Evolutionary conservation across 176 grass and related monocot genomes (phyloP).

Genomic region (Aegilops bicornis): DNA sequence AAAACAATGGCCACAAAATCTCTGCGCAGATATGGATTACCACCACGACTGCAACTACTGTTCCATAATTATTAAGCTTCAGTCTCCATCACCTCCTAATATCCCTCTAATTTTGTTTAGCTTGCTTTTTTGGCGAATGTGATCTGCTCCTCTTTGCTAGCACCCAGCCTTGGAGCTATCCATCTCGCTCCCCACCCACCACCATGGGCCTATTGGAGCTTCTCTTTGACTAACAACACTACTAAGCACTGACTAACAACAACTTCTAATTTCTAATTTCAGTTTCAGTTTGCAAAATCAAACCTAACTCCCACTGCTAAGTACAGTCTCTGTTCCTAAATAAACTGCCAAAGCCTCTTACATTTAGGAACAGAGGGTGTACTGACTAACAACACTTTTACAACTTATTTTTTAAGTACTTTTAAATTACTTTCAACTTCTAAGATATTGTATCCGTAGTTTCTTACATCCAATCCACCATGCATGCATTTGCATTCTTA

Average conservation of each 20-base stretch:
- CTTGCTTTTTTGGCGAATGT: slow-evolving; percentile 8
- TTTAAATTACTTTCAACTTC: not conserved
- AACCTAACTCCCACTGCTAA: slow-evolving; percentile 24
- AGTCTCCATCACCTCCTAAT: slow-evolving; percentile 34
- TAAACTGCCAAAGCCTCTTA: too few species aligned
- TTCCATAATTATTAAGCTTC: slow-evolving; percentile 26
- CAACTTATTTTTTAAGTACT: not conserved
- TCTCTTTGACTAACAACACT: not conserved
- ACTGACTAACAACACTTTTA: not conserved
- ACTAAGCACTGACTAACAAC: too few species aligned
- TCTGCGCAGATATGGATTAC: slow-evolving; percentile 15
- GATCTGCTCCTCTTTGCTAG: slow-evolving; percentile 37
- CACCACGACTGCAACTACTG: slow-evolving; percentile 36
- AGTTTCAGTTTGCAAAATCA: not conserved
- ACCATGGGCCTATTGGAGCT: slow-evolving; percentile 32
- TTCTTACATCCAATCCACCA: not conserved
- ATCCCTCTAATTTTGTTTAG: slow-evolving; percentile 1
- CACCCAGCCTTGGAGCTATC: slow-evolving; percentile 34
- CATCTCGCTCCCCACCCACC: slow-evolving; percentile 55
- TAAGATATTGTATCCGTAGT: not conserved
- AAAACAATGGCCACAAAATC: slow-evolving; percentile 45
- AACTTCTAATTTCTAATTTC: not conserved
- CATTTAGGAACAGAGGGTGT: not conserved
- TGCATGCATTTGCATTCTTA: not conserved
- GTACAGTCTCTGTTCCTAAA: too few species aligned